These are phyloP conservation scores for Saturnispora bothae DNA, from an alignment of 805 yeast species.

Conservation along the genomic window DNA sequence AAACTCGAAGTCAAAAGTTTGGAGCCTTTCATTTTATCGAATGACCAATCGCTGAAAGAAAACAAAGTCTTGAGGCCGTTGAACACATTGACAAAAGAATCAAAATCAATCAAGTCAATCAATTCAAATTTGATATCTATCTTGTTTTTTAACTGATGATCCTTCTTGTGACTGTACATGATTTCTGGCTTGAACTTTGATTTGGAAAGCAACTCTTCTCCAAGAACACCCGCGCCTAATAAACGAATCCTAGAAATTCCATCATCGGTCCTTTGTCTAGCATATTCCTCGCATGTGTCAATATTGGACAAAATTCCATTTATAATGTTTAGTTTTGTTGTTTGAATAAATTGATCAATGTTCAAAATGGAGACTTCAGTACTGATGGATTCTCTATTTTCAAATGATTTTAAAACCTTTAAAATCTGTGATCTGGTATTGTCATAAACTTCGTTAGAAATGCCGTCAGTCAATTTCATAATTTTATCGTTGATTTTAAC, in stretches of 20 bases:
- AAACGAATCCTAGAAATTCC: constrained; percentile 53
- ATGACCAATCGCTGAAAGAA: constrained; percentile 33
- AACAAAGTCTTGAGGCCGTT: constrained; percentile 8
- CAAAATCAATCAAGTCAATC: constrained; percentile 60
- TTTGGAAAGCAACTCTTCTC: constrained; percentile 39
- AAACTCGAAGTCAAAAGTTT: constrained; percentile 21
- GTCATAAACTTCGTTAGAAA: constrained; percentile 49
- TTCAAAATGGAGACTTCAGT: constrained; percentile 30
- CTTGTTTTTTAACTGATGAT: constrained; percentile 50
- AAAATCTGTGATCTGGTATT: constrained; percentile 45
- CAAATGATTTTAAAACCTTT: constrained; percentile 31
- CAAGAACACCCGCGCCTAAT: constrained; percentile 55
- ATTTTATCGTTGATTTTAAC: constrained; percentile 46
- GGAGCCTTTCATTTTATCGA: constrained; percentile 16
- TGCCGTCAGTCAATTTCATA: constrained; percentile 50
- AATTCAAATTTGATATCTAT: constrained; percentile 60
- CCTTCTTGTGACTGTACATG: constrained; percentile 75
- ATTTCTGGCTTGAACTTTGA: constrained; percentile 57
- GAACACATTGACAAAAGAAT: constrained; percentile 35
- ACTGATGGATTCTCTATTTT: constrained; percentile 46
- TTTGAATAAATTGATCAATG: constrained; percentile 57
- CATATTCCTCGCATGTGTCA: constrained; percentile 51
- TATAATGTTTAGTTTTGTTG: constrained; percentile 59
- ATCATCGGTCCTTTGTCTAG: constrained; percentile 47
- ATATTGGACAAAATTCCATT: constrained; percentile 58